A percentile compares a stretch with the other conserved stretches of the same genome.
Evolutionary conservation across 345 rosid species (phyloP).

Genomic region (Dovyalis caffra): DNA sequence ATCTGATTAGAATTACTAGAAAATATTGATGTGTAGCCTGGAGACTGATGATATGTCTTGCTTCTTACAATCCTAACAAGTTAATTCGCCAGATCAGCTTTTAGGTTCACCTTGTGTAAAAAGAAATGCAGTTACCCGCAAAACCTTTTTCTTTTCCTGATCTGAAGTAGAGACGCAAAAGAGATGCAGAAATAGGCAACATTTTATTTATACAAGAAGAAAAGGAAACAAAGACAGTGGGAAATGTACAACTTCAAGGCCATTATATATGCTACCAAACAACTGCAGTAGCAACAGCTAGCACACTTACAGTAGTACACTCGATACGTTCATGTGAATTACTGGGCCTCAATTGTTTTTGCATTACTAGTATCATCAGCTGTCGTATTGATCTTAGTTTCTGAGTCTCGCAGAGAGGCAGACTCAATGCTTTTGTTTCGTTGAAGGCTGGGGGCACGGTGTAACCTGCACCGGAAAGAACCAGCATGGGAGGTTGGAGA

Average conservation of each 20-base stretch:
- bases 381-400: slow-evolving; percentile 23
- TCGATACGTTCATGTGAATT: not conserved
- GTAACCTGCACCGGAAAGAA: slow-evolving; percentile 29
- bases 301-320: not conserved
- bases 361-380: not conserved
- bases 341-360: slow-evolving; percentile 8
- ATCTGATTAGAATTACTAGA: not conserved
- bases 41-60: not conserved
- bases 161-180: not conserved
- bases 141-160: not conserved
- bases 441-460: slow-evolving; percentile 42
- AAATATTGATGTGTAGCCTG: not conserved
- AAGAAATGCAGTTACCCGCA: not conserved
- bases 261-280: not conserved
- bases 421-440: slow-evolving; percentile 60
- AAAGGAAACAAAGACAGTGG: not conserved
- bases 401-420: slow-evolving; percentile 18
- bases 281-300: not conserved
- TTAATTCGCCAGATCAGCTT: not conserved
- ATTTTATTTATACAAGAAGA: not conserved
- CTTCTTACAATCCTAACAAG: not conserved
- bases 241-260: not conserved
- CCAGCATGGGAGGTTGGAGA: slow-evolving; percentile 73
- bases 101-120: not conserved
- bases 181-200: not conserved